These are phyloP conservation scores for Raphanus sativus DNA, from an alignment of 345 rosid species.

Conservation along the genomic window DNA sequence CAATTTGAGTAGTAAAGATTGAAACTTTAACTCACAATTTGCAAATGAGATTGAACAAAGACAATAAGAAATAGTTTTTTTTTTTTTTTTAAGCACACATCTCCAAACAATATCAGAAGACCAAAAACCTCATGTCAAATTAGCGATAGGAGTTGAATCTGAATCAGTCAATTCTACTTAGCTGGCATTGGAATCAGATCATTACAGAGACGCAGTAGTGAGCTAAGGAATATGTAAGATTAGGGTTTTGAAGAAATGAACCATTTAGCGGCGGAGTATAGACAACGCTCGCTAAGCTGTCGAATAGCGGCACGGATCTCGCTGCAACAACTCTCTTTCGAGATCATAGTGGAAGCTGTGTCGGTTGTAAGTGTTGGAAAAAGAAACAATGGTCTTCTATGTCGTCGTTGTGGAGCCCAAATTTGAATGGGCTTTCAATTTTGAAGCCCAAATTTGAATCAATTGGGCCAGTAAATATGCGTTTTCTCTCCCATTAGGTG, in stretches of 20 bases:
- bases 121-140: neutral
- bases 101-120: neutral
- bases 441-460: too few relatives aligned
- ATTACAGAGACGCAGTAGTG: neutral
- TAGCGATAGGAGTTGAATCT: neutral
- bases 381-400: constrained; percentile 8
- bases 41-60: constrained; percentile 4
- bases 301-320: constrained; percentile 80
- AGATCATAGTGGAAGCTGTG: constrained; percentile 48
- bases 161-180: constrained; percentile 8
- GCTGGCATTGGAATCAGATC: neutral
- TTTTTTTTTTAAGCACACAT: neutral
- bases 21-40: neutral
- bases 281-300: constrained; percentile 85
- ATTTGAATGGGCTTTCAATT: too few relatives aligned
- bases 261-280: constrained; percentile 92
- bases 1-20: neutral
- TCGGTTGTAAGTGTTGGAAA: neutral
- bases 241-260: constrained; percentile 54
- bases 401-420: neutral
- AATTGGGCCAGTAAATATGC: too few relatives aligned
- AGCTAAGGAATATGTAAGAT: constrained; percentile 9
- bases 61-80: neutral
- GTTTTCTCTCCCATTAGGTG: too few relatives aligned
- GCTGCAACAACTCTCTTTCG: constrained; percentile 75